Evolutionary conservation across 495 filamentous ascomycete genomes (phyloP).

Genomic region (Penicillium arizonense): DNA sequence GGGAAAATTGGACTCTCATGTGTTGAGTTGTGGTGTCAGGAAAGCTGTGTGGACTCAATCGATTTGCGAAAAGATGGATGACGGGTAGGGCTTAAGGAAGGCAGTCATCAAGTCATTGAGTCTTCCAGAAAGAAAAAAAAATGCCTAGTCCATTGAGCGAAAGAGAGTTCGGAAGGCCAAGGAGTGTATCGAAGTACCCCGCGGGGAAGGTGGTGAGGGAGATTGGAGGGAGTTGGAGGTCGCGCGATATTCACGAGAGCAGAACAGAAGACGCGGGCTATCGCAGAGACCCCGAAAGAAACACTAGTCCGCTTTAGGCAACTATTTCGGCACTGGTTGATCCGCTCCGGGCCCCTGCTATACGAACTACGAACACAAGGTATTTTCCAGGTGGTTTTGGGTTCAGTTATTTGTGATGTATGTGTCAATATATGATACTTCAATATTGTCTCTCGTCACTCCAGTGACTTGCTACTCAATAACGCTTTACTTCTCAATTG

Average conservation of each 20-base stretch:
- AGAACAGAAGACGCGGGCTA: slow-evolving; percentile 34
- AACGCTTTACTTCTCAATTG: too few species aligned
- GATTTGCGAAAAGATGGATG: slow-evolving; percentile 53
- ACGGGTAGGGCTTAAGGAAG: slow-evolving; percentile 15
- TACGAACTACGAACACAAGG: background rate
- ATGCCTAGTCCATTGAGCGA: slow-evolving; percentile 32
- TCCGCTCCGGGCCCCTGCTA: slow-evolving; percentile 19
- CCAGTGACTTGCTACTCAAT: too few species aligned
- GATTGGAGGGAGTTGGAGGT: slow-evolving; percentile 38
- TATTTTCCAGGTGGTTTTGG: too few species aligned
- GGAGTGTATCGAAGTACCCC: slow-evolving; percentile 53
- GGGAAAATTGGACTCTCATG: slow-evolving; percentile 28
- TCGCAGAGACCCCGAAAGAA: slow-evolving; percentile 45
- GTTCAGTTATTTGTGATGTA: background rate
- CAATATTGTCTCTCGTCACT: too few species aligned
- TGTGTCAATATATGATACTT: background rate
- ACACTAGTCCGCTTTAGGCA: slow-evolving; percentile 39
- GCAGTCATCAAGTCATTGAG: slow-evolving; percentile 40
- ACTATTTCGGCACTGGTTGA: slow-evolving; percentile 22
- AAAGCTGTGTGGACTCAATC: slow-evolving; percentile 46
- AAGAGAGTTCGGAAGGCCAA: slow-evolving; percentile 59
- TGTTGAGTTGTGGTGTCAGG: slow-evolving; percentile 51
- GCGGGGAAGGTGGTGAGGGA: slow-evolving; percentile 32
- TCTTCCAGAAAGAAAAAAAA: slow-evolving; percentile 54
- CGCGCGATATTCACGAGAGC: slow-evolving; percentile 38